Conservation (phyloP, 768 basidiomycete genomes). For the Suillus discolor region DNA sequence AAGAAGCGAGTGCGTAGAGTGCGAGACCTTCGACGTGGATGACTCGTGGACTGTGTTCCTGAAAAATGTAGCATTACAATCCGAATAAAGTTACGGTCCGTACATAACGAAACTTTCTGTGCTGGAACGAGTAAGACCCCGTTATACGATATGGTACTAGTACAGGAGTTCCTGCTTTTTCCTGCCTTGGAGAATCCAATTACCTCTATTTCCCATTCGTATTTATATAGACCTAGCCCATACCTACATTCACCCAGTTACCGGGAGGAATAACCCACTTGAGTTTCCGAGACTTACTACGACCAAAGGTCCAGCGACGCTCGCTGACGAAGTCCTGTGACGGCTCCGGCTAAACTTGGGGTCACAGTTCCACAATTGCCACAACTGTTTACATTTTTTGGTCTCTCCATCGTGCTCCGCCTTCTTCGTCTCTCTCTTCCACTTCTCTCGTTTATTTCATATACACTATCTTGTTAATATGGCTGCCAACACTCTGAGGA, state of each 20-base stretch:
- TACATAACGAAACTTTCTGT: constrained; percentile 11
- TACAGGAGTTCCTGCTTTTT: constrained; percentile 7
- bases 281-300: neutral
- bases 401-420: constrained; percentile 18
- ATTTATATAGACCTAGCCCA: constrained; percentile 8
- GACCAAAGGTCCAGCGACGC: constrained; percentile 5
- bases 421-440: constrained; percentile 17
- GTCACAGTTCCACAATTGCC: constrained; percentile 22
- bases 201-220: constrained; percentile 22
- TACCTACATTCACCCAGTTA: neutral
- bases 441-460: constrained; percentile 13
- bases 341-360: constrained; percentile 31
- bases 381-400: constrained; percentile 22
- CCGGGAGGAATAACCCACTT: constrained; percentile 3
- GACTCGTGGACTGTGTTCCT: constrained; percentile 18
- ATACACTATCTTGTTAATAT: constrained; percentile 19
- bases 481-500: constrained; percentile 54
- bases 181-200: constrained; percentile 2
- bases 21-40: constrained; percentile 18
- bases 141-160: constrained; percentile 21
- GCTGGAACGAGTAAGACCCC: constrained; percentile 33
- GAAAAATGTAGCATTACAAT: constrained; percentile 18
- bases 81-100: constrained; percentile 16
- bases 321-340: constrained; percentile 14
- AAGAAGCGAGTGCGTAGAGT: constrained; percentile 23